phyloP scores from a whole-genome alignment of 306 rosid genomes.

The Cucumis cinereus region DNA sequence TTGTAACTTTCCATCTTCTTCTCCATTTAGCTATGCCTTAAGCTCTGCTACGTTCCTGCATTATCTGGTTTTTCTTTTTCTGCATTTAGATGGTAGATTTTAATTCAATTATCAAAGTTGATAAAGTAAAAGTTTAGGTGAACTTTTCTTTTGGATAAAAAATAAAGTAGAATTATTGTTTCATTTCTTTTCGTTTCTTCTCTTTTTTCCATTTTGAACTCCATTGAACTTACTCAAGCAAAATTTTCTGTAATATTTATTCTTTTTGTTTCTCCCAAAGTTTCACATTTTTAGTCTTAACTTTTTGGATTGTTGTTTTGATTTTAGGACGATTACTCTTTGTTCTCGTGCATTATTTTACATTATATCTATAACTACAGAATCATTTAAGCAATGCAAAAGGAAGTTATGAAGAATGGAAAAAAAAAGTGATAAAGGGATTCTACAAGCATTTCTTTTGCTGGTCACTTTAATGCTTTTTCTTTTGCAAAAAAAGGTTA shows the following conservation, averaged over 20 bases:
- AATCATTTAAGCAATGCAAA: not conserved
- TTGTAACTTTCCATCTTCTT: not conserved
- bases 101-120: not conserved
- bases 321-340: not conserved
- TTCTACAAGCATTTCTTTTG: constrained; percentile 20
- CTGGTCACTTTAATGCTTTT: constrained; percentile 20
- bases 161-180: not conserved
- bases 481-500: constrained; percentile 18
- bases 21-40: not conserved
- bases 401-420: not conserved
- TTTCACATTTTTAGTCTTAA: not conserved
- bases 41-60: not conserved
- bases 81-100: not conserved
- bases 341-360: not conserved
- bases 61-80: not conserved
- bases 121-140: not conserved
- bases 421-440: constrained; percentile 9
- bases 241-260: not conserved
- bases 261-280: not conserved
- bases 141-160: not conserved
- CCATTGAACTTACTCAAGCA: not conserved
- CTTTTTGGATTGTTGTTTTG: not conserved
- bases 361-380: not conserved
- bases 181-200: not conserved
- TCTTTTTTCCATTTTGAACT: not conserved